phyloP scores from a whole-genome alignment of 2,329 filamentous ascomycete species.

The Scytalidium sp. region DNA sequence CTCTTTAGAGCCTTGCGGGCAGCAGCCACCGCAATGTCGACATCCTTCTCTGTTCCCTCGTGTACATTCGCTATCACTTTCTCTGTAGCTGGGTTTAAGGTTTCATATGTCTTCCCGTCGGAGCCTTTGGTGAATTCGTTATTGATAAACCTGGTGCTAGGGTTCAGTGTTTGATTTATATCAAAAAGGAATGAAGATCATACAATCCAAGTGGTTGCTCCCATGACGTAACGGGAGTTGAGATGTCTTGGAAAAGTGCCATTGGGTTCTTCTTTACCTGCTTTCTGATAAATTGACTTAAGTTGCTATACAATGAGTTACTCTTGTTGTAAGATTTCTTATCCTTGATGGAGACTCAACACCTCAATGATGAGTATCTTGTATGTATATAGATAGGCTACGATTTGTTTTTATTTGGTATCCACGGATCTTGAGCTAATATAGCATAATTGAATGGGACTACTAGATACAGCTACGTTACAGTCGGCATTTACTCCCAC shows the following conservation, averaged over 20 bases:
- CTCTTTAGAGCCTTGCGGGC: conserved; percentile 81
- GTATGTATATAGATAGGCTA: no score
- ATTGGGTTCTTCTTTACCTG: no score
- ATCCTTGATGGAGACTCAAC: no score
- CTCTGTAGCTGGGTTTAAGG: conserved; percentile 66
- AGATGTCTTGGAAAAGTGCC: neutral
- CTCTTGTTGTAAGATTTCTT: no score
- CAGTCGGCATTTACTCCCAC: no score
- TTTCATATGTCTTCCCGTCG: conserved; percentile 67
- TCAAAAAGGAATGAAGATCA: neutral
- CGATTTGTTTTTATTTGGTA: no score
- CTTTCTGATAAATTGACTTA: no score
- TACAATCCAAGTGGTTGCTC: neutral
- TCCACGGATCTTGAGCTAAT: no score
- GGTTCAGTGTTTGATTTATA: neutral
- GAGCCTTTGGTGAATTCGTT: conserved; percentile 79
- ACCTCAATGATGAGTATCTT: no score
- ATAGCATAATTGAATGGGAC: no score
- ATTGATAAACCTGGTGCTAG: conserved; percentile 59
- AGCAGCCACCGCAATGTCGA: conserved; percentile 72
- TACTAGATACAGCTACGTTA: no score
- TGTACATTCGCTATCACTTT: conserved; percentile 72
- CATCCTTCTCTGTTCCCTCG: conserved; percentile 82
- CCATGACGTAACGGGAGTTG: neutral
- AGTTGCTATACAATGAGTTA: no score